Base-by-base conservation (phyloP, 257 asterid genomes). In the Penstemon davidsonii region DNA sequence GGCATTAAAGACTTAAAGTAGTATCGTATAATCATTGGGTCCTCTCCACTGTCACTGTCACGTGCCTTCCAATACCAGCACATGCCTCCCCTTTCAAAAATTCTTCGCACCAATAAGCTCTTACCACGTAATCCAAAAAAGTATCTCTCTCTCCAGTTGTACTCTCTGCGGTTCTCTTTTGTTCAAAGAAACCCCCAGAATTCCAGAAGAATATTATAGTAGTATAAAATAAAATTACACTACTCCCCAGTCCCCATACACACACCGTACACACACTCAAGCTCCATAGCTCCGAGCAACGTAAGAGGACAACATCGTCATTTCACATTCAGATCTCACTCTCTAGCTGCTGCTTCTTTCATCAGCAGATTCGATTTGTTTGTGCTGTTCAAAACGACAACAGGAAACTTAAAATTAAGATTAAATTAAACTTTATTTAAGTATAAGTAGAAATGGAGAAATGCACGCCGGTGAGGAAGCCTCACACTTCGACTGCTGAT, bases 401-500 rank as follows among this genome's bases (percentile, higher is more conserved):
- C 33, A 25, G 33, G 33, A 25, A 25, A 25, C 33, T 60, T 12
- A 12, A 12, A 12, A 10, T 11, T 19, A 1, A 38, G 6, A 3
- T 5, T 8, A 6, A 37, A 7, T 37, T 38, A 0, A 1, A 9
- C n/a, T 55, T 3, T 38, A 10, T 25, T 25, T 25, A 38, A 59
- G 11, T 57, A 37, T 0, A 58, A 4, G 46, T 46, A 58, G 76
- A 49, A 50, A 91, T 91, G 98, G 96, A 92, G 76, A 92, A 79
- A 66, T 77, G 39, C 74, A 84, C 95, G 54, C 96, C 96, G 60
- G 96, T 87, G 74, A 78, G 96, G 73, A 92, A 89, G 83, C 87
- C 98, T 47, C 90, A 89, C 84, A 89, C 92, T 54, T 83, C 87
- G 33, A 92, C 98, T 4, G 89, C 98, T 81, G 96, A 92, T 92